phyloP scores from a whole-genome alignment of 495 filamentous ascomycete species.

The Hypoxylon crocopeplum region DNA sequence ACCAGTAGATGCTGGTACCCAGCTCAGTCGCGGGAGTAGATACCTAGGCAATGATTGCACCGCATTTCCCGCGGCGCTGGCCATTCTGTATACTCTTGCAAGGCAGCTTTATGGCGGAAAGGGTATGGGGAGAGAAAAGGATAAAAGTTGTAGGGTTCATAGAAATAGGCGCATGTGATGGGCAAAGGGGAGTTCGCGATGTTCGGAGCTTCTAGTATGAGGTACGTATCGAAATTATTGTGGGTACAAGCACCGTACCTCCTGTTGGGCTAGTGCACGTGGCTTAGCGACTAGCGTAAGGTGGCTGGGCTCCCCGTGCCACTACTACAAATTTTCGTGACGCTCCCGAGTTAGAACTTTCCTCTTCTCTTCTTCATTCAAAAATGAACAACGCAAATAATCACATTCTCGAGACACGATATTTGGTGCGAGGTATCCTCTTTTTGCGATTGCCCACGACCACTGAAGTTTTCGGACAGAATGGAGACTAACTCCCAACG shows the following conservation, averaged over 20 bases:
- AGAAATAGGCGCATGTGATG: constrained; percentile 11
- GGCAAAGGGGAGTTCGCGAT: constrained; percentile 17
- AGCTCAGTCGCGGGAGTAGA: constrained; percentile 61
- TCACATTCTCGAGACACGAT: constrained; percentile 57
- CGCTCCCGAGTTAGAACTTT: constrained; percentile 11
- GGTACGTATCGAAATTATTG: too few relatives aligned
- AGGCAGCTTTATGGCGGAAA: background rate
- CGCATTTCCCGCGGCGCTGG: constrained; percentile 35
- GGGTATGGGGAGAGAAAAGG: background rate
- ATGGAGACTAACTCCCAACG: constrained; percentile 59
- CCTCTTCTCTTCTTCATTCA: constrained; percentile 46
- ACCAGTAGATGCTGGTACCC: constrained; percentile 46
- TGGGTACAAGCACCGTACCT: background rate
- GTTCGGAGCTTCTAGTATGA: constrained; percentile 29
- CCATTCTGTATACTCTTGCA: constrained; percentile 33
- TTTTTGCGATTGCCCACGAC: constrained; percentile 52
- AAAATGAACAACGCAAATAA: constrained; percentile 61
- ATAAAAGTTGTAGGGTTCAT: too few relatives aligned
- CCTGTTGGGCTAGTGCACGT: constrained; percentile 12
- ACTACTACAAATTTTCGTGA: constrained; percentile 29
- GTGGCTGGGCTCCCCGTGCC: constrained; percentile 15
- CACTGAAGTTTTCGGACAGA: constrained; percentile 55
- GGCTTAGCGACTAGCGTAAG: constrained; percentile 9
- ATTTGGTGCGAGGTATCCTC: constrained; percentile 52
- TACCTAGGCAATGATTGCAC: constrained; percentile 54